Conservation (phyloP, 768 basidiomycete species). For the Kwoniella botswanensis region DNA sequence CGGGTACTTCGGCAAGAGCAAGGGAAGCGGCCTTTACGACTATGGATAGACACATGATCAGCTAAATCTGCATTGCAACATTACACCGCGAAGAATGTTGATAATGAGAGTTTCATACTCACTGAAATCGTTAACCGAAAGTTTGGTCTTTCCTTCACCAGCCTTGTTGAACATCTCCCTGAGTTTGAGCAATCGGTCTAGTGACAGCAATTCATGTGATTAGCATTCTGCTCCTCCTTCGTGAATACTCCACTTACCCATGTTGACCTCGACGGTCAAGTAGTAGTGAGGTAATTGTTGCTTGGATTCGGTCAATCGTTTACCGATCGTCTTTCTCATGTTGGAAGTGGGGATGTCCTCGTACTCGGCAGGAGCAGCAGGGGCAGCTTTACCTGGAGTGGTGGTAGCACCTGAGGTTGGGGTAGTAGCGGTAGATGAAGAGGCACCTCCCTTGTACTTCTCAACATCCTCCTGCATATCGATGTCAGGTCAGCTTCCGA, state of each 20-base stretch:
- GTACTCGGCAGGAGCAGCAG: slow-evolving; percentile 67
- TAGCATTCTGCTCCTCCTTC: neutral
- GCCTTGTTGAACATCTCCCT: slow-evolving; percentile 88
- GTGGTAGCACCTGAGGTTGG: slow-evolving; percentile 63
- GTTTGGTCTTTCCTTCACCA: slow-evolving; percentile 70
- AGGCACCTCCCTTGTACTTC: slow-evolving; percentile 70
- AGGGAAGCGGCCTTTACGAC: slow-evolving; percentile 90
- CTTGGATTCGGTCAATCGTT: slow-evolving; percentile 89
- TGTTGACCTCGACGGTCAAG: slow-evolving; percentile 89
- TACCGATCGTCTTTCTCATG: slow-evolving; percentile 92
- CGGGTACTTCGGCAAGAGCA: slow-evolving; percentile 91
- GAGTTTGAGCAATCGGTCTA: slow-evolving; percentile 73
- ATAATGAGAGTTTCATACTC: slow-evolving; percentile 32
- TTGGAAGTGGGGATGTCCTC: slow-evolving; percentile 86
- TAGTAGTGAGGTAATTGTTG: slow-evolving; percentile 97
- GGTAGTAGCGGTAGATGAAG: slow-evolving; percentile 61
- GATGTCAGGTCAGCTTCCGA: neutral
- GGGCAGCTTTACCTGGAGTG: slow-evolving; percentile 62
- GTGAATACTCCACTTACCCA: slow-evolving; percentile 70
- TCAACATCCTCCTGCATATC: slow-evolving; percentile 71
- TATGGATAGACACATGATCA: slow-evolving; percentile 14
- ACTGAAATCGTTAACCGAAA: slow-evolving; percentile 95
- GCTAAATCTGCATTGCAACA: too few relatives aligned
- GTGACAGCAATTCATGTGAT: neutral
- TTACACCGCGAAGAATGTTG: neutral